A percentile compares a stretch with the other conserved stretches of the same genome.
Evolutionary conservation across 768 basidiomycete species (phyloP).

Genomic region (Collybia nuda): DNA sequence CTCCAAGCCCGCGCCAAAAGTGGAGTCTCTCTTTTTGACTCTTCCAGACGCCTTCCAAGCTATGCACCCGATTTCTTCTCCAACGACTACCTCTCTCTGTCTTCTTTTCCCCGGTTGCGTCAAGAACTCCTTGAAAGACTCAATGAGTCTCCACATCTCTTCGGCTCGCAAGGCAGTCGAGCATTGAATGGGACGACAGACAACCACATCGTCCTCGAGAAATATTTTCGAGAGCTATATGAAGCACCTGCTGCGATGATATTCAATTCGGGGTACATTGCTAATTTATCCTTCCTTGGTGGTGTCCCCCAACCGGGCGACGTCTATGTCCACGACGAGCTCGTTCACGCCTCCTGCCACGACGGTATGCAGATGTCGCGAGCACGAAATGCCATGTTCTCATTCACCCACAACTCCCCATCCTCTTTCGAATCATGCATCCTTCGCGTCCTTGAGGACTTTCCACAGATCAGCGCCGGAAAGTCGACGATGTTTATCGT

Average conservation of each 20-base stretch:
- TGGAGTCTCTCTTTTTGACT: too few relatives aligned
- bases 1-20: too few relatives aligned
- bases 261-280: slow-evolving; percentile 54
- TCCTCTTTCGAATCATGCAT: slow-evolving; percentile 29
- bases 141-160: slow-evolving; percentile 16
- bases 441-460: slow-evolving; percentile 20
- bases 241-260: slow-evolving; percentile 40
- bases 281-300: slow-evolving; percentile 49
- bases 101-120: slow-evolving; percentile 30
- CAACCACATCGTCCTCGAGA: slow-evolving; percentile 45
- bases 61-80: slow-evolving; percentile 35
- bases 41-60: too few relatives aligned
- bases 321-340: slow-evolving; percentile 50
- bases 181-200: slow-evolving; percentile 27
- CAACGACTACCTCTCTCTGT: slow-evolving; percentile 52
- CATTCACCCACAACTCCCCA: slow-evolving; percentile 48
- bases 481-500: slow-evolving; percentile 41
- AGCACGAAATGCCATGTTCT: slow-evolving; percentile 17
- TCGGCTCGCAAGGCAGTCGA: slow-evolving; percentile 52
- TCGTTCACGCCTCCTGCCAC: slow-evolving; percentile 50
- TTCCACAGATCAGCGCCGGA: slow-evolving; percentile 19
- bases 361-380: slow-evolving; percentile 49
- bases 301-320: slow-evolving; percentile 43
- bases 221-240: slow-evolving; percentile 35
- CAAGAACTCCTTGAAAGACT: slow-evolving; percentile 28